Percentiles rank a stretch among this genome's conserved stretches.
phyloP scores from a whole-genome alignment of 1,139 yeast species.

The Candida glucosophila region DNA sequence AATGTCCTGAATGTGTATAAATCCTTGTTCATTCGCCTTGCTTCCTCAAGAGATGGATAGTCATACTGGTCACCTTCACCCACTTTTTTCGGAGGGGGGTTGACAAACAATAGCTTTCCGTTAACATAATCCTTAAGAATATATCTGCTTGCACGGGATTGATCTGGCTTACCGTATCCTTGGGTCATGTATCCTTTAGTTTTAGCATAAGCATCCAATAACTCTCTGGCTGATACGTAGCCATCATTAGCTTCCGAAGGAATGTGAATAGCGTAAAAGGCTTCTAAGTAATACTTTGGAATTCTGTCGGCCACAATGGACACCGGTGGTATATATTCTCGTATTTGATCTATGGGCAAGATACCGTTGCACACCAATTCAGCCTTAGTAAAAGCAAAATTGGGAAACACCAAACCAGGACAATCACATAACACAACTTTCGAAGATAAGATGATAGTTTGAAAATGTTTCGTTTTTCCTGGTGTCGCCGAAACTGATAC shows the following conservation, averaged over 20 bases:
- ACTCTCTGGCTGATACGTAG: conserved; percentile 77
- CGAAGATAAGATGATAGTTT: conserved; percentile 81
- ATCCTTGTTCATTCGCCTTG: conserved; percentile 60
- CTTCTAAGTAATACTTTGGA: conserved; percentile 84
- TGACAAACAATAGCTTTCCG: conserved; percentile 78
- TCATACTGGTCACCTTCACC: conserved; percentile 36
- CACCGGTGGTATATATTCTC: conserved; percentile 90
- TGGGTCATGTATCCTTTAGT: conserved; percentile 98
- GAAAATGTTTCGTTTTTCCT: conserved; percentile 98
- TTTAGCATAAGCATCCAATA: conserved; percentile 87
- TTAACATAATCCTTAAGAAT: conserved; percentile 90
- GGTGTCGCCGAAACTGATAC: conserved; percentile 98
- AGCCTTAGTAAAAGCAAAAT: conserved; percentile 93
- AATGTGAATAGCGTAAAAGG: conserved; percentile 87
- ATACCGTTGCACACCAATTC: conserved; percentile 98
- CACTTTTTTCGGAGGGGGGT: conserved; percentile 71
- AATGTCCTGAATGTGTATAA: conserved; percentile 56
- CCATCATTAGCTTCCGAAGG: conserved; percentile 86
- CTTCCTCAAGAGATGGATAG: conserved; percentile 35
- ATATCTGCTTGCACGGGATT: conserved; percentile 88
- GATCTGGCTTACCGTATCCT: conserved; percentile 96
- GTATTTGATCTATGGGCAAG: conserved; percentile 90
- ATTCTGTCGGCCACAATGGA: conserved; percentile 80
- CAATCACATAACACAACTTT: conserved; percentile 90
- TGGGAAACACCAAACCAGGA: conserved; percentile 98